A percentile compares a stretch with the other conserved stretches of the same genome.
Evolutionary conservation across 768 basidiomycete genomes (phyloP).

Genomic region (Leccinum barrowsii): DNA sequence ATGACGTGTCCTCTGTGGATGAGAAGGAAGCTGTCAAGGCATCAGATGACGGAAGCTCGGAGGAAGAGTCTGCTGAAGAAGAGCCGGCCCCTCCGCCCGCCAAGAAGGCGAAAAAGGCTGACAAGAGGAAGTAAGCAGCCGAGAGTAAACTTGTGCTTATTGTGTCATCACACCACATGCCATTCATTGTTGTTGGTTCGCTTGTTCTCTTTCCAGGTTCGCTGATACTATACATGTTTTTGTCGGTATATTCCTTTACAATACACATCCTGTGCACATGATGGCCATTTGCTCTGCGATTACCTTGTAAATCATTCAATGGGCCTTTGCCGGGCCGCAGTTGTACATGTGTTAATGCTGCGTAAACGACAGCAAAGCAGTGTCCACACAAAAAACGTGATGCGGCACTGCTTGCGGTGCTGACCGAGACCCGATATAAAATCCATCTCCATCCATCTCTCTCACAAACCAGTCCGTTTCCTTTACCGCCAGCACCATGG

Average conservation of each 20-base stretch:
- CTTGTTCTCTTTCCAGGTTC: slow-evolving; percentile 6
- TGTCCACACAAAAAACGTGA: slow-evolving; percentile 23
- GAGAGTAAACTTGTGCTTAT: slow-evolving; percentile 3
- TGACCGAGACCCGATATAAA: slow-evolving; percentile 20
- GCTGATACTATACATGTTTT: slow-evolving; percentile 24
- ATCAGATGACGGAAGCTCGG: slow-evolving; percentile 22
- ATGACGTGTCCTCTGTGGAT: slow-evolving; percentile 27
- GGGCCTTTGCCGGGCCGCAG: slow-evolving; percentile 17
- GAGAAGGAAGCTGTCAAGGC: slow-evolving; percentile 14
- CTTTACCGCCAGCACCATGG: slow-evolving; percentile 31
- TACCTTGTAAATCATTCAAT: slow-evolving; percentile 2
- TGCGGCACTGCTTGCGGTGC: slow-evolving; percentile 15
- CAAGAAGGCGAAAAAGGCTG: slow-evolving; percentile 29
- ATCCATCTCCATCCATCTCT: slow-evolving; percentile 11
- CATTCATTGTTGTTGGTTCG: background rate
- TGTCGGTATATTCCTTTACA: slow-evolving; percentile 28
- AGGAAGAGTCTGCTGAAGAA: slow-evolving; percentile 25
- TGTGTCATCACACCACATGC: slow-evolving; percentile 5
- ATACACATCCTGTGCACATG: slow-evolving; percentile 9
- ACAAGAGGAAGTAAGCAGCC: slow-evolving; percentile 23
- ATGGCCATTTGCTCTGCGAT: background rate
- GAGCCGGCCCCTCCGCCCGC: slow-evolving; percentile 28
- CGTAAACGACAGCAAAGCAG: slow-evolving; percentile 32
- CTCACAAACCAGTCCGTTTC: slow-evolving; percentile 19
- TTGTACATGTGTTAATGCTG: background rate